Percentiles rank a stretch among this genome's conserved stretches.
These are phyloP conservation scores for Phytophthora constricta DNA, from an alignment of 352 stramenopile genomes.

Conservation along the genomic window DNA sequence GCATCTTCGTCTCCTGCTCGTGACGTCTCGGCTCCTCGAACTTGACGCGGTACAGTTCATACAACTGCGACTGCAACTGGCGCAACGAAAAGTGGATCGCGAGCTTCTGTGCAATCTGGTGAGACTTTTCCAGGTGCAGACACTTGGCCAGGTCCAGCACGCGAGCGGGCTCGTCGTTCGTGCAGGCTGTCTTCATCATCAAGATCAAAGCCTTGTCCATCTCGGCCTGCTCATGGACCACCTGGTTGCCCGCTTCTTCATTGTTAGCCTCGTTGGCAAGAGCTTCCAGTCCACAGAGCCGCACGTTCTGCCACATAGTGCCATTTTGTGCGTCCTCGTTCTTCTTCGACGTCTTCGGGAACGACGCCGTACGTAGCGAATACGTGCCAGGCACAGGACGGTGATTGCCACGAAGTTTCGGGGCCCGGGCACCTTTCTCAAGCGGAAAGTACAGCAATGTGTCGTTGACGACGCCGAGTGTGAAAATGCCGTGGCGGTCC, in stretches of 20 bases:
- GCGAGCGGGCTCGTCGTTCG: conserved; percentile 66
- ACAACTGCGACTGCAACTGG: conserved; percentile 74
- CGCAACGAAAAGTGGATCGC: conserved; percentile 81
- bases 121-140: conserved; percentile 81
- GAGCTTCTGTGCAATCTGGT: conserved; percentile 86
- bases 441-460: conserved; percentile 79
- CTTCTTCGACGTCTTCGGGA: conserved; percentile 59
- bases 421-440: conserved; percentile 46
- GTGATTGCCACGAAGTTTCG: conserved; percentile 70
- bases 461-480: conserved; percentile 76
- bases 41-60: conserved; percentile 70
- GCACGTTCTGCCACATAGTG: conserved; percentile 77
- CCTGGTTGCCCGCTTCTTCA: conserved; percentile 34
- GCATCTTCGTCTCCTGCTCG: conserved; percentile 22
- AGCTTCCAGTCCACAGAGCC: conserved; percentile 42
- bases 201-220: conserved; percentile 87
- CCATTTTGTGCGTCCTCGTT: conserved; percentile 41
- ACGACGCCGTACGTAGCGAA: conserved; percentile 54
- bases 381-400: conserved; percentile 81
- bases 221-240: conserved; percentile 73
- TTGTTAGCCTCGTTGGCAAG: conserved; percentile 40
- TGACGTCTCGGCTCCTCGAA: conserved; percentile 49
- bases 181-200: conserved; percentile 84
- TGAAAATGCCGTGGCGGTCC: conserved; percentile 66
- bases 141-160: conserved; percentile 85